Evolutionary conservation across 768 basidiomycete species (phyloP), one percentile per base, ranked within the genome.

Genomic region (Phaeotremella skinneri): DNA sequence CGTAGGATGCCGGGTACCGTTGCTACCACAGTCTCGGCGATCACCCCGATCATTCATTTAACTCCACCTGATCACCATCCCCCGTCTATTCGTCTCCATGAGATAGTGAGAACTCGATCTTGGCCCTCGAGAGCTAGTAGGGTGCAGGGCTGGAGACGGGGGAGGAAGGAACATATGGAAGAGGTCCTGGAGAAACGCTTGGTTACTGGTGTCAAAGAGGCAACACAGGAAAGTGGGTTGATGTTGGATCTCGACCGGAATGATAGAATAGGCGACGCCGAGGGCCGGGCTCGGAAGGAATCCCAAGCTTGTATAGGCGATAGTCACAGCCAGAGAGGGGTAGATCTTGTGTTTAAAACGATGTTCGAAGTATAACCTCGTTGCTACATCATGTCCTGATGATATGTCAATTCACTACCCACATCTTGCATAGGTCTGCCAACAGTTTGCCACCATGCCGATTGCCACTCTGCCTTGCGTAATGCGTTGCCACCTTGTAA

Each of bases 111-210:
- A 31, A 17, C 58, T 16, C 63, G 63, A 29, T 63, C 58, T n/a
- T 70, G 69, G 69, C 66, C 63, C 17, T 52, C 63, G 6, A 60
- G 41, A 4, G 55, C 56, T 25, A 64, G 57, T 43, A 59, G 53
- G 43, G 66, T 71, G 9, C 56, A 68, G 1, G 67, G 64, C 11
- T 73, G 71, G 71, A 64, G 55, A 32, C 66, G 60, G 47, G 71
- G 71, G 1, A 55, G 68, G 48, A 70, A 63, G 41, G 71, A 73
- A 37, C 34, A 56, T 23, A 70, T 73, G 68, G 71, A 68, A 49
- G 71, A 73, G 57, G 58, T 56, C 29, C 27, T 73, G 31, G 68
- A 73, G 20, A 68, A 68, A 17, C 9, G 7, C 21, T 2, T 62
- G n/a, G 59, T n/a, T n/a, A n/a, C n/a, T 52, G 21, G 14, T 42